These are phyloP conservation scores for Pythium coloratum DNA, from an alignment of 352 stramenopile species.

Conservation along the genomic window DNA sequence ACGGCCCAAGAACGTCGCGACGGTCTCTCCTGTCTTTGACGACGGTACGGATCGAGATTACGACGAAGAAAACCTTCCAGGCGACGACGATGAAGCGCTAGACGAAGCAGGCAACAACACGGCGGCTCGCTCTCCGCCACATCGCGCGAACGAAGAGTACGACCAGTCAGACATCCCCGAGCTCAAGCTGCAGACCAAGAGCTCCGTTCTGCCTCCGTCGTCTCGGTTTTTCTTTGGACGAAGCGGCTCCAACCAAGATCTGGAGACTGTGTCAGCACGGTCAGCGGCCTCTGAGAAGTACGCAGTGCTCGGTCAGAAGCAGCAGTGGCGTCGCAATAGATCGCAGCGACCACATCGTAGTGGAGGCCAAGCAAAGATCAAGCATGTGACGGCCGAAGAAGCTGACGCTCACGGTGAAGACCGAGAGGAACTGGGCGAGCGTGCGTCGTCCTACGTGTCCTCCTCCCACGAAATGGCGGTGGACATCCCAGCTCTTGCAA, in stretches of 20 bases:
- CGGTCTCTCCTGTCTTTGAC: slow-evolving; percentile 52
- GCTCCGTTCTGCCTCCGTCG: slow-evolving; percentile 18
- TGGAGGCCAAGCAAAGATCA: slow-evolving; percentile 33
- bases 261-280: slow-evolving; percentile 12
- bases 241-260: slow-evolving; percentile 43
- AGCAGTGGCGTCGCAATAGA: slow-evolving; percentile 56
- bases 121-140: background rate
- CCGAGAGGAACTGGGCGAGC: slow-evolving; percentile 24
- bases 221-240: slow-evolving; percentile 30
- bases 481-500: slow-evolving; percentile 11
- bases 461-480: slow-evolving; percentile 21
- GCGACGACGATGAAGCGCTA: slow-evolving; percentile 13
- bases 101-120: slow-evolving; percentile 29
- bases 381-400: slow-evolving; percentile 38
- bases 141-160: slow-evolving; percentile 5
- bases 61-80: slow-evolving; percentile 29
- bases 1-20: slow-evolving; percentile 52
- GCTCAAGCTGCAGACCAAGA: slow-evolving; percentile 26
- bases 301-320: slow-evolving; percentile 60
- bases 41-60: slow-evolving; percentile 28
- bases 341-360: slow-evolving; percentile 34
- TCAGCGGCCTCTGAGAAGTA: slow-evolving; percentile 35
- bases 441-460: slow-evolving; percentile 27
- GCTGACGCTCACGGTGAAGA: slow-evolving; percentile 12
- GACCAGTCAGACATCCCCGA: background rate